These are phyloP conservation scores for Pulveroboletus sp. DNA, from an alignment of 768 basidiomycete species.

Conservation along the genomic window DNA sequence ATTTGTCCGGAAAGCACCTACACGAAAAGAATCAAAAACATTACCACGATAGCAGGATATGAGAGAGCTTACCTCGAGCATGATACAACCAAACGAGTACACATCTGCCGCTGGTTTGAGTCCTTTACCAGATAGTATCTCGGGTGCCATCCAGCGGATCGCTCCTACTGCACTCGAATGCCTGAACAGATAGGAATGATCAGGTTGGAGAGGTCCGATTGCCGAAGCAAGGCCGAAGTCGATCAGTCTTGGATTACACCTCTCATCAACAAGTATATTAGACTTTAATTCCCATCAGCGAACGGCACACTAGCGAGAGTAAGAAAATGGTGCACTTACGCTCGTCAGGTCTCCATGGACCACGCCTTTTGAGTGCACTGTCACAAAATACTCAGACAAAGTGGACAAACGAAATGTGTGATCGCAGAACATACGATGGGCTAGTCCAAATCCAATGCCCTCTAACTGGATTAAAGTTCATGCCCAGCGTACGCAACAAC, in stretches of 20 bases:
- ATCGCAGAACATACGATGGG: neutral
- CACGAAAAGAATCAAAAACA: neutral
- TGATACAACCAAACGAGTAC: slow-evolving; percentile 1
- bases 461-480: neutral
- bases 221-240: slow-evolving; percentile 1
- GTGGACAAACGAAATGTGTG: neutral
- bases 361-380: neutral
- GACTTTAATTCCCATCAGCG: neutral
- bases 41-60: neutral
- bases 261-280: neutral
- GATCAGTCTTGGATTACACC: neutral
- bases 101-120: neutral
- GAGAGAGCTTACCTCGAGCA: neutral
- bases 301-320: no score
- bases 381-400: neutral
- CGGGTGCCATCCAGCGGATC: neutral
- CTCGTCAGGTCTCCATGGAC: slow-evolving; percentile 2
- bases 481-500: neutral
- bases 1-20: neutral
- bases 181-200: neutral
- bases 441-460: neutral
- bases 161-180: neutral
- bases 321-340: neutral
- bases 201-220: neutral
- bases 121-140: neutral